Evolutionary conservation across 2,329 filamentous ascomycete genomes (phyloP), one percentile per base, ranked within the genome.

Genomic region (Cylindrodendrum hubeiense): DNA sequence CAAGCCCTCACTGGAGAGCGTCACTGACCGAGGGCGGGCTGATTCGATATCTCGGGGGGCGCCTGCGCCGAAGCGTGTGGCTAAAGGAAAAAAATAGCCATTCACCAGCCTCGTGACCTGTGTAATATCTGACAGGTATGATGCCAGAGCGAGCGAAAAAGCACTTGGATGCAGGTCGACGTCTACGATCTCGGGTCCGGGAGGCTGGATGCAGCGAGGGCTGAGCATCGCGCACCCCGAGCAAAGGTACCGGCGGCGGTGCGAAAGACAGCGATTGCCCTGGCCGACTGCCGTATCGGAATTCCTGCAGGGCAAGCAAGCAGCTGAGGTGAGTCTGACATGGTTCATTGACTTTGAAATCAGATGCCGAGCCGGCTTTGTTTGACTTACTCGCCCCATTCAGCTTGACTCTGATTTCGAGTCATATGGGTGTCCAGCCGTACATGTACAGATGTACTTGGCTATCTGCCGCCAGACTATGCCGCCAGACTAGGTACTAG

Each of bases 291-390:
- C 19, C 19, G 10, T 15, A 9, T 22, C 12, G 15, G 10, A 52
- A 26, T 39, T 30, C 24, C n/a, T 10, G 49, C 41, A 28, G 57
- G 41, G 41, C 41, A 52, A 30, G 30, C 33, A 41, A 22, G 49
- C 30, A 54, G 58, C 59, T 62, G 59, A 61, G 50, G 52, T 62
- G 43, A 62, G 59, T 55, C 52, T 51, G 59, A 51, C 59, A 55
- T 41, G 53, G 44, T 37, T 43, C 34, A n/a, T 30, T 9, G 17
- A 43, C 24, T 13, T 43, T 22, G 34, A 30, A 54, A 24, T 15
- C 22, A 21, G 50, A 28, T 39, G 37, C 34, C 39, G n/a, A 30
- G n/a, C 26, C 26, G 46, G n/a, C n/a, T 49, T 49, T 49, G 46
- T 17, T 28, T 47, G 22, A 24, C 17, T 24, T 47, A 22, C 5